Percentiles rank a stretch among this genome's conserved stretches.
These are phyloP conservation scores for Diaporthe sp. DNA, from an alignment of 2,329 filamentous ascomycete species.

Conservation along the genomic window DNA sequence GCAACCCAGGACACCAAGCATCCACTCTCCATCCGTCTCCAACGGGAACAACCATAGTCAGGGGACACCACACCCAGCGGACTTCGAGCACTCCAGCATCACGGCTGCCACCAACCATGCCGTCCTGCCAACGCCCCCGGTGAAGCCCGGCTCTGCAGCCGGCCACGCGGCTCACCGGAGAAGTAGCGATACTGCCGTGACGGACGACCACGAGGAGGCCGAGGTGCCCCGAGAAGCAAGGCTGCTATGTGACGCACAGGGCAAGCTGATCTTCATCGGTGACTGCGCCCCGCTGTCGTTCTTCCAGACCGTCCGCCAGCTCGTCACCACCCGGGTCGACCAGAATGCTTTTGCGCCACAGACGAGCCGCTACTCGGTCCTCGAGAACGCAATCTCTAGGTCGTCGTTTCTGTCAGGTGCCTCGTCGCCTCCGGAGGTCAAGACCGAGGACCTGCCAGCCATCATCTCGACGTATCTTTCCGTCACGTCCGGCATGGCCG, in stretches of 20 bases:
- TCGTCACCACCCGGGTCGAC: slow-evolving; percentile 64
- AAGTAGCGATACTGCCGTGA: slow-evolving; percentile 50
- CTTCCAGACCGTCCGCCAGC: slow-evolving; percentile 67
- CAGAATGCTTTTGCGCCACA: slow-evolving; percentile 66
- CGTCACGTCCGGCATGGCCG: slow-evolving; percentile 61
- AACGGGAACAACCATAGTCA: slow-evolving; percentile 31
- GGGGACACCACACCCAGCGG: slow-evolving; percentile 19
- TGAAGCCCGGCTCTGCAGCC: slow-evolving; percentile 19
- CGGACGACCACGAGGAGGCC: slow-evolving; percentile 59
- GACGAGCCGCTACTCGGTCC: slow-evolving; percentile 63
- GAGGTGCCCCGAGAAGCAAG: slow-evolving; percentile 68
- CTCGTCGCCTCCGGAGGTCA: slow-evolving; percentile 47
- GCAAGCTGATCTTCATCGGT: slow-evolving; percentile 69
- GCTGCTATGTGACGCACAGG: slow-evolving; percentile 65
- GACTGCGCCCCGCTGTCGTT: slow-evolving; percentile 70
- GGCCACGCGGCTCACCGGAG: slow-evolving; percentile 30
- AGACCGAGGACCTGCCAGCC: slow-evolving; percentile 45
- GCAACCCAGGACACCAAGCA: slow-evolving; percentile 45
- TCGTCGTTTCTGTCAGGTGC: slow-evolving; percentile 54
- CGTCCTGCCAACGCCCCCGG: background rate
- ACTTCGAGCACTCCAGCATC: slow-evolving; percentile 31
- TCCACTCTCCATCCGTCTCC: slow-evolving; percentile 36
- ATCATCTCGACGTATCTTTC: slow-evolving; percentile 55
- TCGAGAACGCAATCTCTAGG: slow-evolving; percentile 61
- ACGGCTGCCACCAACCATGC: slow-evolving; percentile 19